These are phyloP conservation scores for Fusarium setosum DNA, from an alignment of 2,329 filamentous ascomycete genomes.

Conservation along the genomic window DNA sequence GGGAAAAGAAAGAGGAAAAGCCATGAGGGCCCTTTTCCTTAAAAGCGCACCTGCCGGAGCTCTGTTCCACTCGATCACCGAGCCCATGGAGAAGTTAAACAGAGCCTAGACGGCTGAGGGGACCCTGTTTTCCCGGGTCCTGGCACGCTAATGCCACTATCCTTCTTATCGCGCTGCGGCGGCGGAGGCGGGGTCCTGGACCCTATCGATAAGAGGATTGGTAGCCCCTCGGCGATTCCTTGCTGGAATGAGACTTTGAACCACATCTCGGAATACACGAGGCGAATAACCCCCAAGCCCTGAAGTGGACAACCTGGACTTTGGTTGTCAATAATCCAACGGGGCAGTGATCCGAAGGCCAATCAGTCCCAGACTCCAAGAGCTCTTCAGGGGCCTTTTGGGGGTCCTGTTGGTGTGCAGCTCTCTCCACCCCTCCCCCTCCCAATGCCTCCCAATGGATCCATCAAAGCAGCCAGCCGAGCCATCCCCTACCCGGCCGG, in stretches of 20 bases:
- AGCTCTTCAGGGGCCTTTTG: slow-evolving; percentile 27
- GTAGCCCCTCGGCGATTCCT: slow-evolving; percentile 27
- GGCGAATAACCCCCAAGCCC: slow-evolving; percentile 9
- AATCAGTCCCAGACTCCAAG: slow-evolving; percentile 15
- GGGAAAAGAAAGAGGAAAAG: slow-evolving; percentile 1
- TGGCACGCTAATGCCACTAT: slow-evolving; percentile 20
- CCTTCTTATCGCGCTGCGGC: slow-evolving; percentile 25
- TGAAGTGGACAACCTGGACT: slow-evolving; percentile 17
- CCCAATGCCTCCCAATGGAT: too few species aligned
- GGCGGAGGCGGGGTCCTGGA: slow-evolving; percentile 20
- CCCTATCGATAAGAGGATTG: slow-evolving; percentile 17
- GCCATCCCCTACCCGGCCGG: slow-evolving; percentile 27
- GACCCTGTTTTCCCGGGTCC: slow-evolving; percentile 26
- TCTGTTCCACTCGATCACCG: slow-evolving; percentile 9
- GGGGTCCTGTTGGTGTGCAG: slow-evolving; percentile 24
- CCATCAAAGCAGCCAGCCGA: slow-evolving; percentile 15
- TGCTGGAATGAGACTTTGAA: slow-evolving; percentile 30
- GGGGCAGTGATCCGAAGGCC: slow-evolving; percentile 30
- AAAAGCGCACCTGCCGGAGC: slow-evolving; percentile 22
- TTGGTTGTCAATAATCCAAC: slow-evolving; percentile 22
- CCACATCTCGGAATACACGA: slow-evolving; percentile 27
- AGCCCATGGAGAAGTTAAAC: slow-evolving; percentile 11
- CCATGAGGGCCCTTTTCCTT: slow-evolving; percentile 16
- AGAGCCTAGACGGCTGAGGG: slow-evolving; percentile 9
- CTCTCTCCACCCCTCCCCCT: slow-evolving; percentile 18